Evolutionary conservation across 352 stramenopile genomes (phyloP), one percentile per base, ranked within the genome.

Genomic region (Ophiocytium majus): DNA sequence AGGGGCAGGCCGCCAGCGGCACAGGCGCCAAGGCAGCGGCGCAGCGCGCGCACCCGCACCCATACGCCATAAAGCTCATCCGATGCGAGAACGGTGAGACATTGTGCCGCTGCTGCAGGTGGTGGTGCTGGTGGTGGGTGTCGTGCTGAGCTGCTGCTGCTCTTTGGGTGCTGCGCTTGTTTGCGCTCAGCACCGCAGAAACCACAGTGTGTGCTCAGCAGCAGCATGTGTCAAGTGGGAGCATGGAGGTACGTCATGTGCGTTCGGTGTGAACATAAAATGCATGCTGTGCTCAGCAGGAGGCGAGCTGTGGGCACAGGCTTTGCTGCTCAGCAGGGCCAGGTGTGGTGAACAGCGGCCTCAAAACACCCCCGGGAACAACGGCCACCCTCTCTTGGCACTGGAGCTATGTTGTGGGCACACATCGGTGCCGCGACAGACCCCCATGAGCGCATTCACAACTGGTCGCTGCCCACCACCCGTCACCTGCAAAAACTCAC

Each of bases 81-180:
- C 5, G 35, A 43, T 78, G 66, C 35, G 66, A 78, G 5, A 78
- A 78, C 35, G 66, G 66, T 78, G 35, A 78, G 66, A 78, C 5
- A 57, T 5, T 57, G 43, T 57, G 43, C 5, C 14, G 14, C 5
- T 57, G 43, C n/a, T 57, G 43, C 5, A 14, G 43, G 43, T 57
- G 14, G 43, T 5, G 43, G 43, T 57, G 14, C 5, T 5, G 5
- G 14, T 57, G 5, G 5, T 57, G 43, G 14, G 14, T 14, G 14
- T 14, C 5, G 43, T 5, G 43, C 5, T 57, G 14, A 14, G 43
- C 14, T 14, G 5, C 43, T 57, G 43, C 5, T 14, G 14, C 43
- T 14, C 5, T 14, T 14, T 57, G 5, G 14, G 5, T 14, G 43
- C 43, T 5, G 43, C 43, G 5, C 43, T 17, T 17, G 17, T 43